Evolutionary conservation across 2,329 filamentous ascomycete species (phyloP).

Genomic region (Phialophora verrucosa): DNA sequence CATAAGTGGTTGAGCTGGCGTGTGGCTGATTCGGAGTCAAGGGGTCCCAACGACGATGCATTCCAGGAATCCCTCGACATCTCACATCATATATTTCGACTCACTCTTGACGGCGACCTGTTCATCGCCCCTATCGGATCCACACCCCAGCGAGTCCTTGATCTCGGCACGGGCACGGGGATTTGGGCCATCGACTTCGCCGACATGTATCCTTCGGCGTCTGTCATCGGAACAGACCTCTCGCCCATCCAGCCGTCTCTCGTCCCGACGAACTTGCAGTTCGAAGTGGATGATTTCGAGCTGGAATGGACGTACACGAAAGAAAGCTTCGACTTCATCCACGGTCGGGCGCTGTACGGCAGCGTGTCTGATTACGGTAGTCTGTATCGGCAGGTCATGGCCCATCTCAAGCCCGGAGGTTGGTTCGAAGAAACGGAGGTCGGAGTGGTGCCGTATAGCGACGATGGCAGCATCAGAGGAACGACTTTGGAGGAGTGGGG

Average conservation of each 20-base stretch:
- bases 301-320: slow-evolving; percentile 59
- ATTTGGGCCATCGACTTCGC: slow-evolving; percentile 38
- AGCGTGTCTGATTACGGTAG: slow-evolving; percentile 62
- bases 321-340: slow-evolving; percentile 66
- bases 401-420: slow-evolving; percentile 47
- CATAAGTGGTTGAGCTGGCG: background rate
- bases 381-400: slow-evolving; percentile 33
- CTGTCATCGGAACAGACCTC: slow-evolving; percentile 38
- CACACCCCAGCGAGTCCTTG: slow-evolving; percentile 43
- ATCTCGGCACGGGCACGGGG: slow-evolving; percentile 28
- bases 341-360: slow-evolving; percentile 63
- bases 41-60: slow-evolving; percentile 49
- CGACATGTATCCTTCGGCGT: slow-evolving; percentile 42
- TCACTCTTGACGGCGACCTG: slow-evolving; percentile 45
- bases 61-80: slow-evolving; percentile 47
- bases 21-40: slow-evolving; percentile 2
- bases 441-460: slow-evolving; percentile 18
- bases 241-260: slow-evolving; percentile 43
- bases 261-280: slow-evolving; percentile 61
- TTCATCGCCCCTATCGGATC: slow-evolving; percentile 47
- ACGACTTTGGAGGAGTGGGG: slow-evolving; percentile 45
- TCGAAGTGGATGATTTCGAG: slow-evolving; percentile 64
- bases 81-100: slow-evolving; percentile 37
- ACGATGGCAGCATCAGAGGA: slow-evolving; percentile 46
- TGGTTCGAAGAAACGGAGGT: slow-evolving; percentile 45